Base-by-base conservation (phyloP, 768 basidiomycete species). In the Russula lepida region DNA sequence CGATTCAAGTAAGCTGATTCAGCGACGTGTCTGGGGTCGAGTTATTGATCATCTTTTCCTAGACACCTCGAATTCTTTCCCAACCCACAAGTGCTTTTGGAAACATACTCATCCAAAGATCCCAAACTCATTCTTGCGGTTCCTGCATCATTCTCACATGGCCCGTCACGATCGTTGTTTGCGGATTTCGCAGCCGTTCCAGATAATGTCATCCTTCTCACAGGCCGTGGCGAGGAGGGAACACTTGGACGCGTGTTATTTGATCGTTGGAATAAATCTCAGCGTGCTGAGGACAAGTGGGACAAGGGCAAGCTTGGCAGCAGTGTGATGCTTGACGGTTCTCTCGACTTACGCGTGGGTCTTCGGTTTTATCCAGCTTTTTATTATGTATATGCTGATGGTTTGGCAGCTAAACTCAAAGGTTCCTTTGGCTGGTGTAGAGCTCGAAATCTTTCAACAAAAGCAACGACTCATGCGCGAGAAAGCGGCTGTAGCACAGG, bases 111-210 rank as follows among this genome's bases (percentile, higher is more conserved):
- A 0, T 88, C 89, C 2, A 86, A 88, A 65, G 84, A 90, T 59
- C 93, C 97, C 0, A 98, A 98, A 70, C 81, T 98, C 54, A 91
- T 99, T 63, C 80, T 99, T 17, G 92, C 94, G 0, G 88, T 95
- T 28, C 97, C 97, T 2, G 86, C 92, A 1, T 92, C 92, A 4
- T 78, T 99, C 51, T 95, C 93, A 0, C 89, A 98, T 68, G 95
- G 95, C 2, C 87, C 91, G 9, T 95, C 94, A 0, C 83, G 97
- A 48, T 78, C 82, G 35, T 72, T 98, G 4, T 98, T 99, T 71
- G 80, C 84, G 17, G 84, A 92, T 55, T 94, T 98, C 73, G 92
- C 93, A 4, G 78, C 84, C 7, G 80, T 86, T 5, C 83, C 88
- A 0, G 87, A 87, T 62, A 95, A 95, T 66, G 86, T 97, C 56